These are phyloP conservation scores for Microdochium paspali DNA, from an alignment of 2,329 filamentous ascomycete genomes.

Conservation along the genomic window DNA sequence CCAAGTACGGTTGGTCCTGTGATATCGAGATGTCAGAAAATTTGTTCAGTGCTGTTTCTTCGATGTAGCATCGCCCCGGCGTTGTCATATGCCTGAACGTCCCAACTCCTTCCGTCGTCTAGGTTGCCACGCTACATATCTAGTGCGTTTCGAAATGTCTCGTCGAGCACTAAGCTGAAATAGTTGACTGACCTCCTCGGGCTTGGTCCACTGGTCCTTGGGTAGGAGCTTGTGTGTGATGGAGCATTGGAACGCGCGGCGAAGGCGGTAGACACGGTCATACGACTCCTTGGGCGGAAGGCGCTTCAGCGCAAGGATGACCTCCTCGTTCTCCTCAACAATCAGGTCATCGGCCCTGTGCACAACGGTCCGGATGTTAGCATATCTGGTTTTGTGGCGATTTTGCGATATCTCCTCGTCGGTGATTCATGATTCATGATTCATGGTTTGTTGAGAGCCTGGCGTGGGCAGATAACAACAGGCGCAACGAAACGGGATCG, in stretches of 20 bases:
- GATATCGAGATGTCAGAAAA: constrained; percentile 4
- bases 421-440: background rate
- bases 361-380: background rate
- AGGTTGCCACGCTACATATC: no score
- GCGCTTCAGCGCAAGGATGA: constrained; percentile 83
- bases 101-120: no score
- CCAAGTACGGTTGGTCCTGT: constrained; percentile 45
- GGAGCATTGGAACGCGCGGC: constrained; percentile 78
- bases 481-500: no score
- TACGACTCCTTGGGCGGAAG: constrained; percentile 85
- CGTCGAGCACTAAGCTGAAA: no score
- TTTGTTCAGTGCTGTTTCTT: no score
- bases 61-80: background rate
- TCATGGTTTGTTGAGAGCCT: no score
- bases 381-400: no score
- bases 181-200: constrained; percentile 37
- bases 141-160: no score
- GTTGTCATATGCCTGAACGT: no score
- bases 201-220: constrained; percentile 51
- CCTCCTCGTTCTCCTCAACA: constrained; percentile 80
- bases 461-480: no score
- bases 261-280: constrained; percentile 95
- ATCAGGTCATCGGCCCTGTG: constrained; percentile 87
- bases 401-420: background rate
- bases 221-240: constrained; percentile 56